Conservation (phyloP, 768 basidiomycete genomes). For the Agrocybe chaxingu region DNA sequence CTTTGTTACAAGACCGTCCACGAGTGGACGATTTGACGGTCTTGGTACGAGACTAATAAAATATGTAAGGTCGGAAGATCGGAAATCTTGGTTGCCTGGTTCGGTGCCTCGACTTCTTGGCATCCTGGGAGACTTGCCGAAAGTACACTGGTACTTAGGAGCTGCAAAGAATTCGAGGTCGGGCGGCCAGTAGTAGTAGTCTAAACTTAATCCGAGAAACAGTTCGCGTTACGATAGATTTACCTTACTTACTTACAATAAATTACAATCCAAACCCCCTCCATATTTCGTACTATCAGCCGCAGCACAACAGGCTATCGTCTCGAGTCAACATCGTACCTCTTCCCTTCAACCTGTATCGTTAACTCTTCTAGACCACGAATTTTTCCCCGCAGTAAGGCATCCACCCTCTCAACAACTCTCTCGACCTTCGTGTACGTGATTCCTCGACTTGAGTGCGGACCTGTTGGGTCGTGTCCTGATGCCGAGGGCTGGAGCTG, state of each 20-base stretch:
- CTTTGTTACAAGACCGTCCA: too few species aligned
- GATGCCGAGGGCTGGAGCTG: slow-evolving; percentile 70
- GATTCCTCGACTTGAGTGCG: slow-evolving; percentile 42
- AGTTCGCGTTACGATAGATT: too few species aligned
- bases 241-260: too few species aligned
- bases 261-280: not conserved
- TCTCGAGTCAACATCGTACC: not conserved
- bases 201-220: not conserved
- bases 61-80: too few species aligned
- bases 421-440: slow-evolving; percentile 65
- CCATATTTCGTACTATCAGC: not conserved
- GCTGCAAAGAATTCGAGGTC: too few species aligned
- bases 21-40: too few species aligned
- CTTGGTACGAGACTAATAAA: too few species aligned
- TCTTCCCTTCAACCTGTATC: slow-evolving; percentile 71
- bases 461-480: slow-evolving; percentile 50
- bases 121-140: too few species aligned
- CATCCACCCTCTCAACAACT: slow-evolving; percentile 75
- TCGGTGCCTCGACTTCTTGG: too few species aligned
- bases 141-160: too few species aligned
- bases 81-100: too few species aligned
- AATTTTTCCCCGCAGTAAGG: slow-evolving; percentile 67
- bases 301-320: not conserved
- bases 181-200: not conserved
- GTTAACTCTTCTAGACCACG: slow-evolving; percentile 84